phyloP scores from a whole-genome alignment of 805 yeast genomes.

The Kodamaea kakaduensis region DNA sequence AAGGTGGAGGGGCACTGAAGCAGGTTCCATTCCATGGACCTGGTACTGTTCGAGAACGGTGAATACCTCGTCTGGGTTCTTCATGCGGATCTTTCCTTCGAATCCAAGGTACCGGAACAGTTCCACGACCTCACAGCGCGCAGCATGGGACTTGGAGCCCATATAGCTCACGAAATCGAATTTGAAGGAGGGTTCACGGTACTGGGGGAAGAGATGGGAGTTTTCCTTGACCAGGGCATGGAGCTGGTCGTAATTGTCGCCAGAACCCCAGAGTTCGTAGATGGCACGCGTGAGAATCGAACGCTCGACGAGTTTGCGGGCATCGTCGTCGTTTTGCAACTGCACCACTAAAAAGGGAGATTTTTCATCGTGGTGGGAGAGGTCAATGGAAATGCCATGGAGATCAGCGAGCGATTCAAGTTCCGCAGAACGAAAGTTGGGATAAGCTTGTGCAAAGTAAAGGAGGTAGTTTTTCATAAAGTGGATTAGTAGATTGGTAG shows the following conservation, averaged over 20 bases:
- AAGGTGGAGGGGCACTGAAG: conserved; percentile 47
- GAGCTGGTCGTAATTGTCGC: conserved; percentile 48
- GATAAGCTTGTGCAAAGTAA: conserved; percentile 82
- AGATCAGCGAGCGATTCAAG: conserved; percentile 77
- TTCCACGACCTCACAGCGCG: conserved; percentile 62
- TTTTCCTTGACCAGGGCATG: conserved; percentile 48
- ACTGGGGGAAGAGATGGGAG: conserved; percentile 30
- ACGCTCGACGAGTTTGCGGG: conserved; percentile 57
- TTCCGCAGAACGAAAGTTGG: conserved; percentile 76
- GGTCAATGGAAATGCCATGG: conserved; percentile 52
- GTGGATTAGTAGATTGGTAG: too few species aligned
- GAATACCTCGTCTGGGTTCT: conserved; percentile 66
- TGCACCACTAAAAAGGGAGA: conserved; percentile 71
- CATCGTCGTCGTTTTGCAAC: conserved; percentile 63
- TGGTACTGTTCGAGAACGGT: conserved; percentile 72
- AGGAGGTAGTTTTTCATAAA: conserved; percentile 66
- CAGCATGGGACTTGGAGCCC: conserved; percentile 53
- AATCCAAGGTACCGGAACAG: conserved; percentile 66
- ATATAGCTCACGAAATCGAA: conserved; percentile 77
- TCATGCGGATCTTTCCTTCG: conserved; percentile 74
- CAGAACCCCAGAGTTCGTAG: conserved; percentile 84
- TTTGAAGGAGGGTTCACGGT: conserved; percentile 57
- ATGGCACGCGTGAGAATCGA: conserved; percentile 70
- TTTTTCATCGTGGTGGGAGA: conserved; percentile 51
- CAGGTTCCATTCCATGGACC: conserved; percentile 44